Base-by-base conservation (phyloP, 768 basidiomycete species). In the Trametes cingulata region DNA sequence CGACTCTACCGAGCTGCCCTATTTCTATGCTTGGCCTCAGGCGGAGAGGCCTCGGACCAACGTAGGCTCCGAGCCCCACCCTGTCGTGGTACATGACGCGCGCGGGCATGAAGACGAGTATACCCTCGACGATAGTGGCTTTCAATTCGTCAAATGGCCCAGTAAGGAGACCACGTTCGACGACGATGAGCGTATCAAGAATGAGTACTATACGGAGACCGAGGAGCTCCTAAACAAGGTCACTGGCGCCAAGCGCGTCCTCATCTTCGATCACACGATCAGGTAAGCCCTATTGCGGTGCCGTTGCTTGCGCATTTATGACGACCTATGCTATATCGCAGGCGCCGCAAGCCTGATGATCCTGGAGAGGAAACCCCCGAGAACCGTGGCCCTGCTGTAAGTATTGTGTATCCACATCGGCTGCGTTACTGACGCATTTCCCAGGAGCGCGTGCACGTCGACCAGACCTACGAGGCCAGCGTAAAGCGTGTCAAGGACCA, bases 211-310 rank as follows among this genome's bases (percentile, higher is more conserved):
- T 60, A 47, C 67, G 17, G 79, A 81, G 64, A 71, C 75, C 0
- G 73, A 74, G 40, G 72, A 74, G 56, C 66, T 81, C 24, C 50
- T 81, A 63, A 81, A 74, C 68, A 70, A 73, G 64, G 51, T 75
- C 33, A 62, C 72, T 0, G 77, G 78, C 10, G 79, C 76, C 6
- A 76, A 74, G 65, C 69, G 69, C 40, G 72, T 78, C 20, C 67
- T 76, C 62, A 71, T 80, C 57, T 80, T 80, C 36, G 77, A 80
- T 52, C 77, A 79, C 58, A 78, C 76, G 35, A 72, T 72, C 63
- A 68, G 75, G 71, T 69, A 61, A 25, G 70, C 13, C 1, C 25
- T 46, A 13, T 12, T n/a, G n/a, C n/a, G n/a, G n/a, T n/a, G n/a
- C n/a, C n/a, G n/a, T n/a, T n/a, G n/a, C n/a, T n/a, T n/a, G n/a